phyloP scores from a whole-genome alignment of 495 filamentous ascomycete species.

The Aspergillus baeticus region DNA sequence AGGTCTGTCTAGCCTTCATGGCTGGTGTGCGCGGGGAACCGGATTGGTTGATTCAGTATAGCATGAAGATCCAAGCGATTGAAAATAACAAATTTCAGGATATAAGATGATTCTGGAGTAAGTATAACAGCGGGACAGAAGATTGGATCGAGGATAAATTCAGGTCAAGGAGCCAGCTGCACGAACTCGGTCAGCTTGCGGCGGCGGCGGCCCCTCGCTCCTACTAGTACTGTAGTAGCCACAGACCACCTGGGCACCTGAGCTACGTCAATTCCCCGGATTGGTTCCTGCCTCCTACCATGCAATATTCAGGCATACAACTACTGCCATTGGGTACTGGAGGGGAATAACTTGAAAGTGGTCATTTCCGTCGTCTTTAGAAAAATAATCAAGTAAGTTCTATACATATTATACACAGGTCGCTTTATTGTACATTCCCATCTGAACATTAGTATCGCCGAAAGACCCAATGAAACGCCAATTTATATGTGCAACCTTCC shows the following conservation, averaged over 20 bases:
- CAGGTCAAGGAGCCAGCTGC: slow-evolving; percentile 9
- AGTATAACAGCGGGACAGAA: neutral
- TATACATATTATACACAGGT: too few relatives aligned
- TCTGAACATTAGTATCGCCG: too few relatives aligned
- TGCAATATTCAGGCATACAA: neutral
- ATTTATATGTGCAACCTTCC: neutral
- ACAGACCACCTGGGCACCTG: neutral
- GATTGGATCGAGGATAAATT: neutral
- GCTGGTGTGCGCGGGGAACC: slow-evolving; percentile 14
- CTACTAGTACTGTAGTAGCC: too few relatives aligned
- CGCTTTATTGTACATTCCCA: too few relatives aligned
- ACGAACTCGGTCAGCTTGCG: slow-evolving; percentile 23
- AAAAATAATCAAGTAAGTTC: too few relatives aligned
- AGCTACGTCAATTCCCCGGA: slow-evolving; percentile 22
- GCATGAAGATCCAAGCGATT: neutral
- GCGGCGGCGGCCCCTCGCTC: slow-evolving; percentile 23
- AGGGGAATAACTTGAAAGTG: neutral
- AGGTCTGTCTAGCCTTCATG: slow-evolving; percentile 38
- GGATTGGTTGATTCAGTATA: neutral
- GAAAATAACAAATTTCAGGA: neutral
- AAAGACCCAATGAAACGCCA: neutral
- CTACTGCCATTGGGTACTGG: neutral
- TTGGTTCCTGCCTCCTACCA: neutral
- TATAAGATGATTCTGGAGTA: neutral
- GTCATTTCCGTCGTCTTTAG: too few relatives aligned